Conservation (phyloP, 495 filamentous ascomycete species). For the Lasiosphaeria ovina region DNA sequence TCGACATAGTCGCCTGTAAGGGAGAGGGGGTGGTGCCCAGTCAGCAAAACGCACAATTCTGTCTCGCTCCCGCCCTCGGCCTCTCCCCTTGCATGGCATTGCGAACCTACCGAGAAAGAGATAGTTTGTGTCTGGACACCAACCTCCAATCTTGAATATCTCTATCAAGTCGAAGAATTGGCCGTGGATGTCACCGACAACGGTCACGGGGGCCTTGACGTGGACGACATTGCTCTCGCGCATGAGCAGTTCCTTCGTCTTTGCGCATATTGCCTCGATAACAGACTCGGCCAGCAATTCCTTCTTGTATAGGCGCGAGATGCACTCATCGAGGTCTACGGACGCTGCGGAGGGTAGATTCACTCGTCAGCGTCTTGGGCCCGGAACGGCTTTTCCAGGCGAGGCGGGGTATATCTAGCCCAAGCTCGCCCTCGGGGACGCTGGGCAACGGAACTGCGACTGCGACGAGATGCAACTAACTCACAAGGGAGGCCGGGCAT, state of each 20-base stretch:
- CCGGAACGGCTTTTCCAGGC: too few relatives aligned
- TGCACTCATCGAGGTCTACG: slow-evolving; percentile 98
- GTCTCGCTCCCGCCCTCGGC: neutral
- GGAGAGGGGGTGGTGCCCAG: too few relatives aligned
- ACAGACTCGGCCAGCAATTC: slow-evolving; percentile 96
- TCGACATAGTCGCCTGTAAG: slow-evolving; percentile 89
- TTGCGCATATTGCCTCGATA: slow-evolving; percentile 98
- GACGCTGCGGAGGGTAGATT: slow-evolving; percentile 56
- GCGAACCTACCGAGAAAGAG: slow-evolving; percentile 77
- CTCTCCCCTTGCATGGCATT: neutral
- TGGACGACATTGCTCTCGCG: slow-evolving; percentile 99
- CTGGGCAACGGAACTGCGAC: neutral
- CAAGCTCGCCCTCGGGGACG: slow-evolving; percentile 5
- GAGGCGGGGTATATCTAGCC: too few relatives aligned
- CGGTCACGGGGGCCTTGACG: slow-evolving; percentile 93
- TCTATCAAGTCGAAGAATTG: slow-evolving; percentile 99
- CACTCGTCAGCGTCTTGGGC: slow-evolving; percentile 14
- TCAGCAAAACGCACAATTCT: neutral
- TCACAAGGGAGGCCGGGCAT: slow-evolving; percentile 91
- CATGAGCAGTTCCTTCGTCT: slow-evolving; percentile 97
- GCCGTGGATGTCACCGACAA: slow-evolving; percentile 97
- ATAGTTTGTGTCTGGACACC: slow-evolving; percentile 96
- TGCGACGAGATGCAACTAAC: slow-evolving; percentile 25
- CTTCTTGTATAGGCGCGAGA: slow-evolving; percentile 90
- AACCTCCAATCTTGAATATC: slow-evolving; percentile 97